Evolutionary conservation across 2,329 filamentous ascomycete species (phyloP), one percentile per base, ranked within the genome.

Genomic region (Chlorencoelia australis): DNA sequence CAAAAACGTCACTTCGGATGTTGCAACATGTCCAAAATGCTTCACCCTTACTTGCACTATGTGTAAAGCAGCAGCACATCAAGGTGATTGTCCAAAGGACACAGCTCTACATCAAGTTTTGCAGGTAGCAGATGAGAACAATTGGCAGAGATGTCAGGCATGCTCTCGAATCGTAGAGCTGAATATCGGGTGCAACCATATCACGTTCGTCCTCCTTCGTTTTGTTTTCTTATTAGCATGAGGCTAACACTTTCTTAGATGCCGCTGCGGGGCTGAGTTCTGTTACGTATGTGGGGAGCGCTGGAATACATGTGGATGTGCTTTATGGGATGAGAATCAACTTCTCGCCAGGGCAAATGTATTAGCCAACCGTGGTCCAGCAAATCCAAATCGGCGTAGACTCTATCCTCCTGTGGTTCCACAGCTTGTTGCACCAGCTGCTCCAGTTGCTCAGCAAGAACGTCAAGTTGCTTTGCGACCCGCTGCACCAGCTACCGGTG

Each of bases 171-270:
- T 77, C 9, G 60, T 78, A 0, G 69, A 75, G 51, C 53, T 73
- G 0, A 19, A 49, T 0, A n/a, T 22, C 0, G 73, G 73, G 2
- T 77, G 73, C 41, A 59, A 69, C 33, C 73, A 77, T 34, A 76
- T 77, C 3, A 70, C 42, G 72, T 76, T 45, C 49, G 67, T 65
- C 2, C 9, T 8, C 11, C 5, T 16, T 30, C n/a, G 4, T 16
- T 2, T 8, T 31, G 16, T 15, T 24, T 9, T 18, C 7, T 9
- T 30, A 33, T 31, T 6, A 21, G 28, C 35, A 21, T 30, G n/a
- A 36, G 31, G 5, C 33, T 46, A 14, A 44, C 27, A 25, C 7
- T 26, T 35, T 16, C 4, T 6, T 27, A 71, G 62, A 1, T 74
- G 68, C 33, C 52, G 33, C 1, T 75, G 70, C 33, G 47, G 58